Evolutionary conservation across 2,329 filamentous ascomycete species (phyloP).

Genomic region (Helminthosporium solani): DNA sequence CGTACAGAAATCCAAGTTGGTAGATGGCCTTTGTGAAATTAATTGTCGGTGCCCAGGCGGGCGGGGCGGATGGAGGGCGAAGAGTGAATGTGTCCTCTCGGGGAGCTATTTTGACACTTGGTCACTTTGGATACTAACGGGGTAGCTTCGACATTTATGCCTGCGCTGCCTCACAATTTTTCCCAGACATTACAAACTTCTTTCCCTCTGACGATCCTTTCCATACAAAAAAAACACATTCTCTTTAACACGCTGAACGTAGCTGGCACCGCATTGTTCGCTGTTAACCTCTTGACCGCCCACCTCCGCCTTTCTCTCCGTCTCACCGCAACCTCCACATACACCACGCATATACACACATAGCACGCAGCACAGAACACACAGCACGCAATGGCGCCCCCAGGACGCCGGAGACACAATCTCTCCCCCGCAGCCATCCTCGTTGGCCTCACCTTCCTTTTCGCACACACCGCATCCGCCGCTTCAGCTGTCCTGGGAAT

Average conservation of each 20-base stretch:
- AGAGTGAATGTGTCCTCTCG: slow-evolving; percentile 4
- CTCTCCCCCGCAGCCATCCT: slow-evolving; percentile 50
- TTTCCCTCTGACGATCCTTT: slow-evolving; percentile 10
- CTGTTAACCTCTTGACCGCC: too few relatives aligned
- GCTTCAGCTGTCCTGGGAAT: slow-evolving; percentile 83
- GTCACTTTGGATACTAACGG: slow-evolving; percentile 8
- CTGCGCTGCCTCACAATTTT: slow-evolving; percentile 14
- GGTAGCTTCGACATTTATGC: slow-evolving; percentile 28
- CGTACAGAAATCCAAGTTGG: background rate
- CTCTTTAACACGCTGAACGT: background rate
- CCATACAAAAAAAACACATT: slow-evolving; percentile 7
- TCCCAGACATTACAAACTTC: slow-evolving; percentile 12
- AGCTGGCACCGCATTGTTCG: slow-evolving; percentile 1
- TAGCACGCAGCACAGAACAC: slow-evolving; percentile 44
- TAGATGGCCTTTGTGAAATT: slow-evolving; percentile 1
- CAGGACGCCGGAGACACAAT: slow-evolving; percentile 45
- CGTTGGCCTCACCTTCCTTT: slow-evolving; percentile 55
- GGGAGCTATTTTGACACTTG: slow-evolving; percentile 19
- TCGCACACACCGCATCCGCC: slow-evolving; percentile 59
- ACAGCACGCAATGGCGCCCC: slow-evolving; percentile 47
- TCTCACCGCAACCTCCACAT: slow-evolving; percentile 11
- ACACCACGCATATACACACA: slow-evolving; percentile 47
- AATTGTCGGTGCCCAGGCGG: slow-evolving; percentile 5
- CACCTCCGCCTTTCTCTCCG: background rate
- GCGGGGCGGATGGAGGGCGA: slow-evolving; percentile 25